A percentile compares a stretch with the other conserved stretches of the same genome.
These are phyloP conservation scores for Knufia petricola DNA, from an alignment of 2,329 filamentous ascomycete genomes.

Conservation along the genomic window DNA sequence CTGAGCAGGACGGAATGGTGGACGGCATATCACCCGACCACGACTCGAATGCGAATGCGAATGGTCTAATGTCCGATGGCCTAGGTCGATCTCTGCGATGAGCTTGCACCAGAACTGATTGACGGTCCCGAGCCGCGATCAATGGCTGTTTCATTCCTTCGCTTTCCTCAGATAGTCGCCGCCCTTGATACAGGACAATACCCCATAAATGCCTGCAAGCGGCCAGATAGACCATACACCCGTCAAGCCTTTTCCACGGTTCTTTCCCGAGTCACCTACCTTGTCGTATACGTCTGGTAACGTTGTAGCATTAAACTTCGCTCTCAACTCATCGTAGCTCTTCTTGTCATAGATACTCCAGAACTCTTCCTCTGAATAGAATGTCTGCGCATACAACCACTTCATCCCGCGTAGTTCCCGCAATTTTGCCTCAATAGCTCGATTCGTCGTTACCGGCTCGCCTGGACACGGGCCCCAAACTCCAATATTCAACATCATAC, in stretches of 20 bases:
- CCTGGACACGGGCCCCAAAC: slow-evolving; percentile 71
- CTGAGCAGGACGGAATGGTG: too few species aligned
- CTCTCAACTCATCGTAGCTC: slow-evolving; percentile 30
- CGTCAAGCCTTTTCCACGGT: slow-evolving; percentile 12
- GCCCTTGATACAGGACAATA: slow-evolving; percentile 18
- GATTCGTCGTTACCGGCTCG: slow-evolving; percentile 59
- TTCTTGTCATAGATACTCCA: slow-evolving; percentile 34
- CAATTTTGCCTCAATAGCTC: slow-evolving; percentile 60
- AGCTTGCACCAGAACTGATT: too few species aligned
- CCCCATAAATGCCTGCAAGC: slow-evolving; percentile 18
- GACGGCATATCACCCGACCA: too few species aligned
- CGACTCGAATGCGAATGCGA: too few species aligned
- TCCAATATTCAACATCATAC: slow-evolving; percentile 45
- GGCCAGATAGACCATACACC: slow-evolving; percentile 21
- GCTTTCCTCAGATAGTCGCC: slow-evolving; percentile 21
- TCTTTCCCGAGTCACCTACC: slow-evolving; percentile 20
- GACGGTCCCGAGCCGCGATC: too few species aligned
- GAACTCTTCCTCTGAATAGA: slow-evolving; percentile 56
- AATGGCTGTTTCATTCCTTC: not conserved
- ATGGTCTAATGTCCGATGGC: too few species aligned
- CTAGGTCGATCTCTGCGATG: too few species aligned
- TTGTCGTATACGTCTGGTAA: slow-evolving; percentile 32
- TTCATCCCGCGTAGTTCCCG: slow-evolving; percentile 65
- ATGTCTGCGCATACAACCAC: slow-evolving; percentile 80
- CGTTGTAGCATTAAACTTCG: slow-evolving; percentile 30